Evolutionary conservation across 1,284 basidiomycete species (phyloP), one percentile per base, ranked within the genome.

Genomic region (Fistulina hepatica): DNA sequence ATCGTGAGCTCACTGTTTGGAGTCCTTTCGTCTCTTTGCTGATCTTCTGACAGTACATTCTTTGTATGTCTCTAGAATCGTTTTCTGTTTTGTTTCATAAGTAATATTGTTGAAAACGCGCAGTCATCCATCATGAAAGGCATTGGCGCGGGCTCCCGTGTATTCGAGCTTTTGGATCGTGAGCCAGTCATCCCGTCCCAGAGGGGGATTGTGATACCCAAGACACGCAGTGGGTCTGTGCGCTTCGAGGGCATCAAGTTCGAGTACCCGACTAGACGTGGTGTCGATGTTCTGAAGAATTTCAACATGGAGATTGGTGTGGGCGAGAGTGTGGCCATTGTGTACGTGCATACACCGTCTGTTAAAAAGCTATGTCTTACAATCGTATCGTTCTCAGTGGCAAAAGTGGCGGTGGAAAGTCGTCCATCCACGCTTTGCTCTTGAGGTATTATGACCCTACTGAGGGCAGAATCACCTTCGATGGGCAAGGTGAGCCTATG

Each of bases 401-500:
- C 6, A 75, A 76, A 54, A 90, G 85, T 49, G 89, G 90, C 10
- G 82, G 86, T 43, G 90, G 89, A 38, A 97, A 97, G 64, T 91
- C 84, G 11, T 93, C 89, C 1, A 71, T 95, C 27, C 90, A 94
- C 52, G 80, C 84, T 7, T 69, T 97, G 6, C 69, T 98, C 34
- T 65, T 94, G 45, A 71, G 93, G 34, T 97, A 89, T 63, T 98
- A 98, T 57, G 93, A 97, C 54, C 93, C 94, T 1, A 65, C 79
- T 19, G 60, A 68, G 23, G 95, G 95, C 1, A 74, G 68, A 37
- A 72, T 97, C 34, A 80, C 80, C 0, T 91, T 84, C 47, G 84
- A 93, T 53, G 90, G 88, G 3, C 73, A 82, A 64, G 89, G 91
- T 82, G 42, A 19, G 50, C 38, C 13, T 16, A 16, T 23, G 37